A percentile compares a stretch with the other conserved stretches of the same genome.
phyloP scores from a whole-genome alignment of 1,284 basidiomycete species.

The Austroboletus niveus region DNA sequence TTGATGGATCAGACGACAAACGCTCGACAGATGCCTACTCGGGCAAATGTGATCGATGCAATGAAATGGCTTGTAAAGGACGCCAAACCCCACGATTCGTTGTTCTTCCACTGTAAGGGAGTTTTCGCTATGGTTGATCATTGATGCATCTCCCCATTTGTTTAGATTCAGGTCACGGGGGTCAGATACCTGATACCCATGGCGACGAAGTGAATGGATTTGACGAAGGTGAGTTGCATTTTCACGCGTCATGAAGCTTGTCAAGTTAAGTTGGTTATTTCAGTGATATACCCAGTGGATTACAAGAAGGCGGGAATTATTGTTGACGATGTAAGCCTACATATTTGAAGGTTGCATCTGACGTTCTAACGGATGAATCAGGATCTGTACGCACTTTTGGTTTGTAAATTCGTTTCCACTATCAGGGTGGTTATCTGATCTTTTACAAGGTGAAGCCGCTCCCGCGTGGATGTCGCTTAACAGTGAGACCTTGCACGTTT shows the following conservation, averaged over 20 bases:
- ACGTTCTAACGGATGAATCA: constrained; percentile 24
- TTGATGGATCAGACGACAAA: constrained; percentile 72
- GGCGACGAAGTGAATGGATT: constrained; percentile 69
- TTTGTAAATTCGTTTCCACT: constrained; percentile 23
- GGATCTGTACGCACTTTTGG: constrained; percentile 63
- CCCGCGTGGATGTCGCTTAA: constrained; percentile 63
- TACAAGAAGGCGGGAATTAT: constrained; percentile 68
- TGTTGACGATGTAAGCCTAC: constrained; percentile 67
- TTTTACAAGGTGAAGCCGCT: constrained; percentile 50
- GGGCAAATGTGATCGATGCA: constrained; percentile 75
- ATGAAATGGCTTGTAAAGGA: constrained; percentile 86
- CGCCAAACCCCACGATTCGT: constrained; percentile 74
- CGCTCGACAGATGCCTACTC: constrained; percentile 66
- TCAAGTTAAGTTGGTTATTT: background rate
- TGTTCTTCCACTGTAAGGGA: constrained; percentile 82
- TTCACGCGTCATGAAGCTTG: background rate
- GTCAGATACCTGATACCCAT: constrained; percentile 68
- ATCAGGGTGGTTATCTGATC: background rate
- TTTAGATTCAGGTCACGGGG: constrained; percentile 81
- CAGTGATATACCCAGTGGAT: constrained; percentile 75
- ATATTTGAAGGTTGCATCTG: background rate
- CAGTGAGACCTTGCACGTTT: constrained; percentile 45
- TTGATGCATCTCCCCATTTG: background rate
- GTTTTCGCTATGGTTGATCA: background rate
- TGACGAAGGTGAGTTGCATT: constrained; percentile 56